Evolutionary conservation across 2,329 filamentous ascomycete genomes (phyloP).

Genomic region (Chrysosporium queenslandicum): DNA sequence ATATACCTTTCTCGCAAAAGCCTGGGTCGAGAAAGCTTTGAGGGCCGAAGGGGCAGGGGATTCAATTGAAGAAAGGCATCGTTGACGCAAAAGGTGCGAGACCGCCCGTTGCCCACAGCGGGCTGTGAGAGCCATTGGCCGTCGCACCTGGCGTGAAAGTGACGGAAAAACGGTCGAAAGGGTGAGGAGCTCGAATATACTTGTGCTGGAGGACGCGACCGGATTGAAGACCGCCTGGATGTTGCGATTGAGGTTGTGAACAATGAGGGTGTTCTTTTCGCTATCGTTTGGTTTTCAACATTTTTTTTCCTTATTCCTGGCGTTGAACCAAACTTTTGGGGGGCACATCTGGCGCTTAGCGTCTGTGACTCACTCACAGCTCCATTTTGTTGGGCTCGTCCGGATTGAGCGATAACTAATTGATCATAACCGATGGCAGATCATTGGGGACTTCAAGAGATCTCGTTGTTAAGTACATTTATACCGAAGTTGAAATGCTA

Average conservation of each 20-base stretch:
- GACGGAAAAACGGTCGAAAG: background rate
- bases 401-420: background rate
- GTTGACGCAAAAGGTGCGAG: constrained; percentile 34
- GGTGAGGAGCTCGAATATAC: background rate
- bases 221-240: background rate
- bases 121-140: constrained; percentile 39
- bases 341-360: background rate
- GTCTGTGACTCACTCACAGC: constrained; percentile 1
- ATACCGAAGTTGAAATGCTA: no score
- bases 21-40: constrained; percentile 33
- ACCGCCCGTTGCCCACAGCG: constrained; percentile 35
- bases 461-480: no score
- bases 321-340: constrained; percentile 1
- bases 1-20: constrained; percentile 25
- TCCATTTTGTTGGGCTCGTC: background rate
- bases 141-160: constrained; percentile 23
- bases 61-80: constrained; percentile 30
- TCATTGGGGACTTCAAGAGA: no score
- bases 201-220: background rate
- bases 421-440: no score
- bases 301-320: constrained; percentile 18
- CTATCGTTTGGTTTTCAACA: constrained; percentile 15
- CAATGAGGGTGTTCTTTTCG: background rate
- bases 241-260: background rate
- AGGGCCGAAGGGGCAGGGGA: constrained; percentile 28